Conservation (phyloP, 2,329 filamentous ascomycete species). For the Aspergillus aculeatus region DNA sequence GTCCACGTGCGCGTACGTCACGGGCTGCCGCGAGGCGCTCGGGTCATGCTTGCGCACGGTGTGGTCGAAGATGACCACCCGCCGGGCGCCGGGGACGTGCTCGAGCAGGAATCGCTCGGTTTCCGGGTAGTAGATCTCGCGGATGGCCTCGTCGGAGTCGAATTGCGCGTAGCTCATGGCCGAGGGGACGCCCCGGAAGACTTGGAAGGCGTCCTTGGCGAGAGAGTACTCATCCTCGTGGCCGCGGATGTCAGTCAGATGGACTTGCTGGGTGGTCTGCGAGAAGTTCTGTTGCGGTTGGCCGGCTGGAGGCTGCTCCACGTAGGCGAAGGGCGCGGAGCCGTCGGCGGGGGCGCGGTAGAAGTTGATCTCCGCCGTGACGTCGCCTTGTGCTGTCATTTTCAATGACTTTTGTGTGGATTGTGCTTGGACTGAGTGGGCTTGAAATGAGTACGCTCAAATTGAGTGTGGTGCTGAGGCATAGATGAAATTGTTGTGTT, state of each 20-base stretch:
- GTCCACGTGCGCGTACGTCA: slow-evolving; percentile 76
- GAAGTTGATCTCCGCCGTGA: slow-evolving; percentile 10
- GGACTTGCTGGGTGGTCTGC: slow-evolving; percentile 51
- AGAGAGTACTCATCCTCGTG: slow-evolving; percentile 63
- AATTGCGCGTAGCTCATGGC: slow-evolving; percentile 54
- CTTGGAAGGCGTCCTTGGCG: slow-evolving; percentile 72
- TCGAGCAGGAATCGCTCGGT: slow-evolving; percentile 70
- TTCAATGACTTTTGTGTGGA: neutral
- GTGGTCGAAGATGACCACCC: slow-evolving; percentile 80
- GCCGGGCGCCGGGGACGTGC: slow-evolving; percentile 63
- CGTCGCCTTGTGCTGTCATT: slow-evolving; percentile 1
- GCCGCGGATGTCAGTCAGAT: slow-evolving; percentile 71
- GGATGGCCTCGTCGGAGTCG: slow-evolving; percentile 69
- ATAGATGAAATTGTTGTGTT: neutral
- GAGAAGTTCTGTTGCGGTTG: slow-evolving; percentile 65
- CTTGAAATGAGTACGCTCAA: too few relatives aligned
- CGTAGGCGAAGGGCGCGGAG: slow-evolving; percentile 45
- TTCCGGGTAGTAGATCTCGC: slow-evolving; percentile 77
- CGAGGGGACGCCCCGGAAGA: slow-evolving; percentile 59
- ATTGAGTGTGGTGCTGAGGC: too few relatives aligned
- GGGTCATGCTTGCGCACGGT: slow-evolving; percentile 71
- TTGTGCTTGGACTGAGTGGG: too few relatives aligned
- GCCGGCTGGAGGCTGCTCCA: slow-evolving; percentile 62
- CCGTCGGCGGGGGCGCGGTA: slow-evolving; percentile 13
- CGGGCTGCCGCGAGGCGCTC: slow-evolving; percentile 63